Percentiles rank a stretch among this genome's conserved stretches.
These are phyloP conservation scores for Tephrocybe sp. DNA, from an alignment of 768 basidiomycete genomes.

Conservation along the genomic window DNA sequence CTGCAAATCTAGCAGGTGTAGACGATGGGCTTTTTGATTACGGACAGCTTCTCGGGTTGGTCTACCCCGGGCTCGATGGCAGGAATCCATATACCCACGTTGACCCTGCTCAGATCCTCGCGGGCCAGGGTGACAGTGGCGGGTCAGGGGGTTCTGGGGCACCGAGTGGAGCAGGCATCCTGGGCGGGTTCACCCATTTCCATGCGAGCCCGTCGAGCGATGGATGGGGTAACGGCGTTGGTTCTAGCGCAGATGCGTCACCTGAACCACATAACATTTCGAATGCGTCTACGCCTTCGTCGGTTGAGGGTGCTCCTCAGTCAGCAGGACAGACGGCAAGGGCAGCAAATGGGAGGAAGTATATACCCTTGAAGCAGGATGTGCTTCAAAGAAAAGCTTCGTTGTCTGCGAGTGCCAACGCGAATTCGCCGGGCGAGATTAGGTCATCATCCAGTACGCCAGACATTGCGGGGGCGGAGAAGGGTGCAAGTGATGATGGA, in stretches of 20 bases:
- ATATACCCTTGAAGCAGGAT: conserved; percentile 63
- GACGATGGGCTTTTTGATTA: conserved; percentile 64
- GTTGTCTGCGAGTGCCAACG: conserved; percentile 22
- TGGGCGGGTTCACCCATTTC: conserved; percentile 49
- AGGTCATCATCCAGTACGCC: conserved; percentile 70
- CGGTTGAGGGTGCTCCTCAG: conserved; percentile 48
- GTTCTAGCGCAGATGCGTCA: conserved; percentile 70
- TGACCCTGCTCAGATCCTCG: conserved; percentile 87
- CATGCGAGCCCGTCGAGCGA: conserved; percentile 83
- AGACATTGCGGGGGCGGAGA: conserved; percentile 45
- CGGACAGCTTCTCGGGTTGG: conserved; percentile 64
- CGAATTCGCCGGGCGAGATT: conserved; percentile 36
- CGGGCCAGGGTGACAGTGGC: conserved; percentile 26
- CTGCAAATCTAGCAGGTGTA: conserved; percentile 48
- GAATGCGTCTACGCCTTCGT: conserved; percentile 73
- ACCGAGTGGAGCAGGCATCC: conserved; percentile 32
- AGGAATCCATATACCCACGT: conserved; percentile 72
- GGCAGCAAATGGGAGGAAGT: conserved; percentile 50
- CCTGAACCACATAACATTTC: conserved; percentile 73
- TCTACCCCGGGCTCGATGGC: conserved; percentile 55
- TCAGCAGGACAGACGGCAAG: conserved; percentile 19
- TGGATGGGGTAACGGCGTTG: conserved; percentile 71
- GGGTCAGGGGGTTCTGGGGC: conserved; percentile 17
- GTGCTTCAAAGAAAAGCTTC: conserved; percentile 54
- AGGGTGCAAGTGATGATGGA: conserved; percentile 58